A percentile compares a stretch with the other conserved stretches of the same genome.
Conservation (phyloP, 495 filamentous ascomycete genomes). For the Aspergillus sclerotioniger region DNA sequence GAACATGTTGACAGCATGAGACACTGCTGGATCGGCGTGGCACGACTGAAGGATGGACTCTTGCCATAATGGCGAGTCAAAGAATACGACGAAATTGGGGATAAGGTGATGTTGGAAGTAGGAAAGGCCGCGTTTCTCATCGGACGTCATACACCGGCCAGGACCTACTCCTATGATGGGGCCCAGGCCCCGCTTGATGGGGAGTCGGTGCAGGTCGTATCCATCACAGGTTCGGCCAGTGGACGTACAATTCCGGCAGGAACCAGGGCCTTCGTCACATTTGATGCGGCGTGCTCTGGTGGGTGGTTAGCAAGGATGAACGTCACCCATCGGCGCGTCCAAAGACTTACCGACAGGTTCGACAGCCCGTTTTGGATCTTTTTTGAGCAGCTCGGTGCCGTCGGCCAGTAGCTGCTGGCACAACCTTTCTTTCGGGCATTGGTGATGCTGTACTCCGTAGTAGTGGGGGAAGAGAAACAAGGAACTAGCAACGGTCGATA, state of each 20-base stretch:
- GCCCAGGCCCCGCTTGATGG: neutral
- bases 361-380: neutral
- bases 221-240: neutral
- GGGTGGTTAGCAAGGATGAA: neutral
- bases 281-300: neutral
- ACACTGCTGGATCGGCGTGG: constrained; percentile 19
- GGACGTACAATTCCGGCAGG: neutral
- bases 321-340: neutral
- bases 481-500: too few relatives aligned
- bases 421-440: too few relatives aligned
- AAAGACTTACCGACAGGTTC: neutral
- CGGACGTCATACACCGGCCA: constrained; percentile 6
- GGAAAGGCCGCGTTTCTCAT: constrained; percentile 12
- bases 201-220: constrained; percentile 3
- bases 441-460: too few relatives aligned
- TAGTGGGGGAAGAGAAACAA: too few relatives aligned
- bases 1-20: constrained; percentile 20
- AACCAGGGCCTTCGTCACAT: constrained; percentile 3
- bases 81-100: neutral
- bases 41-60: neutral
- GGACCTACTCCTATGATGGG: neutral
- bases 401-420: too few relatives aligned
- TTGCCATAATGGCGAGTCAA: constrained; percentile 12
- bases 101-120: constrained; percentile 7
- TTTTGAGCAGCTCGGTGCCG: neutral